These are phyloP conservation scores for Fraxinus pennsylvanica DNA, from an alignment of 257 asterid genomes.

Conservation along the genomic window DNA sequence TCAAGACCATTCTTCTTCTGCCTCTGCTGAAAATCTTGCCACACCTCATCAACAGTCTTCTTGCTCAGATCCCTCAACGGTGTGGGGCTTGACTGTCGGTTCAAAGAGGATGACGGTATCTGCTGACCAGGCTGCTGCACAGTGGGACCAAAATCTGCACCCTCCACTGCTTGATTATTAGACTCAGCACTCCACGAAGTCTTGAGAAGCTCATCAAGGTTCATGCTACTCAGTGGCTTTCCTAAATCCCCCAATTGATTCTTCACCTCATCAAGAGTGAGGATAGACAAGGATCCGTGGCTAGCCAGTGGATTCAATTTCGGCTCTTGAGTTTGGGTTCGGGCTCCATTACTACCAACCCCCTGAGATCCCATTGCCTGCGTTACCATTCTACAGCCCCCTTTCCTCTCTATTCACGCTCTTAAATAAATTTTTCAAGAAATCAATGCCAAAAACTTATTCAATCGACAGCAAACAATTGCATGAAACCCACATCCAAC, in stretches of 20 bases:
- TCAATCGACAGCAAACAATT: constrained; percentile 20
- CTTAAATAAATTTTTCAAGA: constrained; percentile 22
- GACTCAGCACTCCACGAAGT: constrained; percentile 68
- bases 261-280: constrained; percentile 94
- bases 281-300: constrained; percentile 76
- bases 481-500: constrained; percentile 31
- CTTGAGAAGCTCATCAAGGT: constrained; percentile 90
- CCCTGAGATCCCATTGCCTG: constrained; percentile 80
- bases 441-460: constrained; percentile 26
- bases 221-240: constrained; percentile 80
- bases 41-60: constrained; percentile 91
- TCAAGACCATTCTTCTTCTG: constrained; percentile 50
- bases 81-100: constrained; percentile 48
- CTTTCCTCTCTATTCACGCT: constrained; percentile 16
- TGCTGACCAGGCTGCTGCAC: constrained; percentile 37
- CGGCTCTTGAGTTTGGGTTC: constrained; percentile 41
- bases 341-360: constrained; percentile 42
- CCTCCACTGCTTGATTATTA: constrained; percentile 42
- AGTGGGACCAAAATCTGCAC: constrained; percentile 36
- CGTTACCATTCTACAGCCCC: constrained; percentile 31
- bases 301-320: constrained; percentile 46
- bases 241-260: constrained; percentile 75
- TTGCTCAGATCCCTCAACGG: constrained; percentile 71
- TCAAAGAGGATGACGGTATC: constrained; percentile 32
- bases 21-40: constrained; percentile 82